Percentiles rank a stretch among this genome's conserved stretches.
phyloP scores from a whole-genome alignment of 805 yeast genomes.

The Candida qinlingensis region DNA sequence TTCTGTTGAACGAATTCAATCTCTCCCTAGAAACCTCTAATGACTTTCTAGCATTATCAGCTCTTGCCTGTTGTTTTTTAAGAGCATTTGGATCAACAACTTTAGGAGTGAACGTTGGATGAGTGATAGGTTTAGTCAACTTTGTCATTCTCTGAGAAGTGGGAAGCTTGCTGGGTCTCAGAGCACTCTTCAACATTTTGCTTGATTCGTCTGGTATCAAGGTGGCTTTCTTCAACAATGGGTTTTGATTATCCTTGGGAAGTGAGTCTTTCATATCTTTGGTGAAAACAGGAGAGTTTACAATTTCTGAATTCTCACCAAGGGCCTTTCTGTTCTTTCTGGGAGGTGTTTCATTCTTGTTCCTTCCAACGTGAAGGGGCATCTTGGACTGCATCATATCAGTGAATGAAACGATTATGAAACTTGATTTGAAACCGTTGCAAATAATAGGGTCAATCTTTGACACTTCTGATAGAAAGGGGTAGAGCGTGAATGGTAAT shows the following conservation, averaged over 20 bases:
- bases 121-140: not conserved
- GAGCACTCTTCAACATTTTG: not conserved
- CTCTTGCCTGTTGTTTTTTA: constrained; percentile 8
- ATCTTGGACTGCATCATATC: constrained; percentile 10
- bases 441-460: not conserved
- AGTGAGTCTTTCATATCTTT: not conserved
- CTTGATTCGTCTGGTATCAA: not conserved
- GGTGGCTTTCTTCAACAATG: not conserved
- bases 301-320: constrained; percentile 13
- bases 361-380: constrained; percentile 10
- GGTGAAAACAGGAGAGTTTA: constrained; percentile 18
- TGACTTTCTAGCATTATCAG: constrained; percentile 7
- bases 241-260: not conserved
- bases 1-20: constrained; percentile 6
- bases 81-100: constrained; percentile 13
- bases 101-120: not conserved
- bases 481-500: too few species aligned
- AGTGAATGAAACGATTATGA: not conserved
- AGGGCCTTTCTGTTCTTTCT: constrained; percentile 21
- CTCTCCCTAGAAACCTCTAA: constrained; percentile 10
- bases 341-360: constrained; percentile 17
- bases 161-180: not conserved
- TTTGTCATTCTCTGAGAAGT: not conserved
- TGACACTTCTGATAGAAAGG: too few species aligned
- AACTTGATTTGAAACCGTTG: not conserved